Evolutionary conservation across 129 eudicot species (phyloP).

Genomic region (Arctium lappa): DNA sequence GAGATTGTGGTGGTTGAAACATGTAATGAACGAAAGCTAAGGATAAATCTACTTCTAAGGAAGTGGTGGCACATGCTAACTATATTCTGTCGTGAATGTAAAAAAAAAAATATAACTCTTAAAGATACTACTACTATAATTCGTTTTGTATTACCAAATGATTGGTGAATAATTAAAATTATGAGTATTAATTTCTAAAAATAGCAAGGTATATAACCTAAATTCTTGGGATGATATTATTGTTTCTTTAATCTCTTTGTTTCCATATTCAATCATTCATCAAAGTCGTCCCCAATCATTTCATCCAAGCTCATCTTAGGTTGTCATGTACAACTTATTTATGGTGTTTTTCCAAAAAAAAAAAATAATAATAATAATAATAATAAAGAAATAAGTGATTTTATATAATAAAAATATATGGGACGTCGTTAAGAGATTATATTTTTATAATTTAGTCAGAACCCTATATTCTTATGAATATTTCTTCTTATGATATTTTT

Average conservation of each 20-base stretch:
- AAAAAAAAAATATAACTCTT: no score
- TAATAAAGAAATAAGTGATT: no score
- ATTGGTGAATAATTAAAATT: background rate
- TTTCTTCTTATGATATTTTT: no score
- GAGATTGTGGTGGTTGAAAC: no score
- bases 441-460: background rate
- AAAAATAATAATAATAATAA: no score
- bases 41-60: no score
- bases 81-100: no score
- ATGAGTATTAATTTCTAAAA: constrained; percentile 3
- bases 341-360: background rate
- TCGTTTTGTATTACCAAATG: background rate
- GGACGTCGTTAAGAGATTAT: background rate
- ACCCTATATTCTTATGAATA: background rate
- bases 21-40: no score
- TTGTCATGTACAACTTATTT: background rate
- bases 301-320: background rate
- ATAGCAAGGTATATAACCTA: constrained; percentile 12
- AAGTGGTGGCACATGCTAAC: no score
- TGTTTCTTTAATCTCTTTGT: background rate
- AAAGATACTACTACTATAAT: no score
- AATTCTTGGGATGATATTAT: constrained; percentile 1
- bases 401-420: no score
- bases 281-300: background rate
- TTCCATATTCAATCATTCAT: background rate